phyloP scores from a whole-genome alignment of 2,329 filamentous ascomycete genomes.

The Neoascochyta sp. region DNA sequence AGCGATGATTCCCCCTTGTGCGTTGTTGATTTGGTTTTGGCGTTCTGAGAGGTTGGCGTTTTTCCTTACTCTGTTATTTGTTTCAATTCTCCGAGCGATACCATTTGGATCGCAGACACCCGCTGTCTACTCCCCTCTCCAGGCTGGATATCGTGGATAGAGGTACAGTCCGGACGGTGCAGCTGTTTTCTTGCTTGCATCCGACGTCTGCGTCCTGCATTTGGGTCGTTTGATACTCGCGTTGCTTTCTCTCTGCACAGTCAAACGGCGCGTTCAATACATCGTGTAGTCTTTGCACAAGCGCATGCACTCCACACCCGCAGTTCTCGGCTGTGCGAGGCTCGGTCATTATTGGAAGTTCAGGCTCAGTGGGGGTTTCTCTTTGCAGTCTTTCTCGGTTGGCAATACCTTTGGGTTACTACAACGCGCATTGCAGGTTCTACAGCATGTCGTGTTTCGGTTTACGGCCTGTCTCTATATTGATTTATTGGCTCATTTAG shows the following conservation, averaged over 20 bases:
- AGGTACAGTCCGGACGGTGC: background rate
- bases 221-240: background rate
- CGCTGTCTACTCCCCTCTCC: conserved; percentile 10
- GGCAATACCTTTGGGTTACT: too few species aligned
- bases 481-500: conserved; percentile 14
- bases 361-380: too few species aligned
- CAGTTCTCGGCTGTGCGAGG: too few species aligned
- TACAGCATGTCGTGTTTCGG: conserved; percentile 20
- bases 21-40: conserved; percentile 36
- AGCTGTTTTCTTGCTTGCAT: conserved; percentile 1
- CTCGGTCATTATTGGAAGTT: too few species aligned
- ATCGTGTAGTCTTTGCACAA: conserved; percentile 25
- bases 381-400: too few species aligned
- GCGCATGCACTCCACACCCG: too few species aligned
- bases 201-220: background rate
- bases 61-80: conserved; percentile 8
- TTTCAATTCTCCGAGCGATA: conserved; percentile 5
- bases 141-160: conserved; percentile 1
- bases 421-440: conserved; percentile 24
- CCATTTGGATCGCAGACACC: background rate
- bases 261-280: conserved; percentile 24
- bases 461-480: conserved; percentile 34
- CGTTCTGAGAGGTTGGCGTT: conserved; percentile 22
- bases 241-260: background rate
- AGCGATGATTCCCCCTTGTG: conserved; percentile 45